Evolutionary conservation across 1,139 yeast genomes (phyloP).

Genomic region (Petasospora rhodanensis): DNA sequence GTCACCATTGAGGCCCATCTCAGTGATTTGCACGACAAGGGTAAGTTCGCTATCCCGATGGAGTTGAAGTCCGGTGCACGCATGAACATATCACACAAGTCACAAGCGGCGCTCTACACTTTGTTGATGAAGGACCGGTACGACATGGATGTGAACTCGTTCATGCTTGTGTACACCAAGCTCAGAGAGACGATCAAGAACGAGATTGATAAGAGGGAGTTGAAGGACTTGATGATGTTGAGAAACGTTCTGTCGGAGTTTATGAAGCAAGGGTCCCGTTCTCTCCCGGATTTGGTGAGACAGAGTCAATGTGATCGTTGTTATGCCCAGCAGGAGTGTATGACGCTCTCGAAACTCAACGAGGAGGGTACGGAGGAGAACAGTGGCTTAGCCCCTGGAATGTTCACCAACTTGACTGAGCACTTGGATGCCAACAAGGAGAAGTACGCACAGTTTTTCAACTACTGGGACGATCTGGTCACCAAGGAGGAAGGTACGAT

Average conservation of each 20-base stretch:
- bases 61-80: constrained; percentile 84
- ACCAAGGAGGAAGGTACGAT: constrained; percentile 67
- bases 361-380: constrained; percentile 58
- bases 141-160: constrained; percentile 58
- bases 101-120: constrained; percentile 85
- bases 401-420: constrained; percentile 43
- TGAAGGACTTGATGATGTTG: constrained; percentile 59
- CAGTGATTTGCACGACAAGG: constrained; percentile 31
- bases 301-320: constrained; percentile 67
- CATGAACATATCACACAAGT: constrained; percentile 66
- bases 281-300: constrained; percentile 56
- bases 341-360: constrained; percentile 56
- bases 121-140: constrained; percentile 77
- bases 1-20: constrained; percentile 69
- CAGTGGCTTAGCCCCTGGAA: constrained; percentile 37
- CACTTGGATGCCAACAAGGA: constrained; percentile 45
- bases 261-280: constrained; percentile 45
- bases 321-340: constrained; percentile 56
- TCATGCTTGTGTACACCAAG: constrained; percentile 72
- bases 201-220: constrained; percentile 50
- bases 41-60: constrained; percentile 61
- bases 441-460: constrained; percentile 50
- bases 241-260: constrained; percentile 67
- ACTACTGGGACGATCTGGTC: constrained; percentile 71
- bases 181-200: constrained; percentile 50